Conservation (phyloP, 208 protist species). For the Histomonas meleagridis region DNA sequence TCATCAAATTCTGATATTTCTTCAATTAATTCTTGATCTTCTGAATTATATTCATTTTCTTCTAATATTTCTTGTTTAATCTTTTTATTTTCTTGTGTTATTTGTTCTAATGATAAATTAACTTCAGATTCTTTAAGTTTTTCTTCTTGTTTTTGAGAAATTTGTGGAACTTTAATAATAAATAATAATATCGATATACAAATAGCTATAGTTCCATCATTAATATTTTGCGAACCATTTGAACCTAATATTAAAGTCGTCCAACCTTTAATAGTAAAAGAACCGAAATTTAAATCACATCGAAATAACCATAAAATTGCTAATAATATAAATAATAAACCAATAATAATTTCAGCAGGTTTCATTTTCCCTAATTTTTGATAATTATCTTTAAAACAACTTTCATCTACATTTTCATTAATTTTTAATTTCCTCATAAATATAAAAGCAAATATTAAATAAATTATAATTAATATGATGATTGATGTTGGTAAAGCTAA, state of each 20-base stretch:
- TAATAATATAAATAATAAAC: not conserved
- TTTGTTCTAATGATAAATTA: not conserved
- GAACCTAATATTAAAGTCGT: not conserved
- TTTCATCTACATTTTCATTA: not conserved
- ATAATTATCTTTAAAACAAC: not conserved
- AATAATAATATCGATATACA: not conserved
- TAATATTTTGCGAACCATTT: not conserved
- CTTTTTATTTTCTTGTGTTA: no score
- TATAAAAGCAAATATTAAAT: not conserved
- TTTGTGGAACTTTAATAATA: constrained; percentile 23
- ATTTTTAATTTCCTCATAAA: not conserved
- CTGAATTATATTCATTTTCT: no score
- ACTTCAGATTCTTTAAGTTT: not conserved
- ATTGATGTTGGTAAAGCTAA: not conserved
- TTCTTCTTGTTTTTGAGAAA: not conserved
- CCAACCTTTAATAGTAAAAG: not conserved
- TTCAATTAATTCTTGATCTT: no score
- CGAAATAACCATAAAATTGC: not conserved
- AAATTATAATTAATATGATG: not conserved
- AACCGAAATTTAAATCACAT: not conserved
- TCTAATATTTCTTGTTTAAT: no score
- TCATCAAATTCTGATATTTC: no score
- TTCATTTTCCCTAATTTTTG: not conserved
- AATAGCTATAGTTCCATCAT: not conserved
- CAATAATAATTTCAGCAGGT: not conserved